Evolutionary conservation across 441 rosid species (phyloP), one percentile per base, ranked within the genome.

Genomic region (Populus hybrid): DNA sequence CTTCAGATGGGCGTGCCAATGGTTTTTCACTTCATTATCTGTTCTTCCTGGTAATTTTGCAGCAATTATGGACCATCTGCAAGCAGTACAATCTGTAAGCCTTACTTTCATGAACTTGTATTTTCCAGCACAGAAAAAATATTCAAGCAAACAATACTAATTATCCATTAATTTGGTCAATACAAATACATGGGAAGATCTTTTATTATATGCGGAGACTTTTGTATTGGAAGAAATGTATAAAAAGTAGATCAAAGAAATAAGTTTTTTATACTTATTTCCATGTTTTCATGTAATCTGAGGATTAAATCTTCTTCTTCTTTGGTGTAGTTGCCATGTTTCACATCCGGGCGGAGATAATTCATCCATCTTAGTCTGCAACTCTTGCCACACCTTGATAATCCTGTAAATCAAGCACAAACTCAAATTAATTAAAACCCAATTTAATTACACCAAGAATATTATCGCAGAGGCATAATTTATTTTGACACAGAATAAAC

Each of bases 361-460:
- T 30, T 30, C 32, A 30, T 30, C 32, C 32, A 30, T 30, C 32
- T 30, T 30, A 30, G 81, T 50, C 94, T 84, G 82, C 92, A 89
- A 80, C 94, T 89, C 81, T 91, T 91, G 24, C 94, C 94, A n/a
- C 88, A 82, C 80, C 93, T 87, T 70, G 84, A 72, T 35, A 91
- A 74, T 59, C 93, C 92, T 90, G 83, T 28, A 3, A 64, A 38
- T 36, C 10, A 40, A n/a, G n/a, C 34, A n/a, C 26, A 61, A 53
- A 67, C 14, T n/a, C 40, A 23, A 40, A 12, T 10, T 1, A 12
- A 30, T 28, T 21, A 7, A 20, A 32, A 21, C 18, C 10, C 12
- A 8, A 4, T 28, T 50, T 40, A 28, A 50, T 18, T 18, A 30
- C 30, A 24, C 63, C n/a, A 53, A 53, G 61, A 53, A 8, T 42